Percentiles rank a stretch among this genome's conserved stretches.
Conservation (phyloP, 345 rosid genomes). For the Populus davidiana region DNA sequence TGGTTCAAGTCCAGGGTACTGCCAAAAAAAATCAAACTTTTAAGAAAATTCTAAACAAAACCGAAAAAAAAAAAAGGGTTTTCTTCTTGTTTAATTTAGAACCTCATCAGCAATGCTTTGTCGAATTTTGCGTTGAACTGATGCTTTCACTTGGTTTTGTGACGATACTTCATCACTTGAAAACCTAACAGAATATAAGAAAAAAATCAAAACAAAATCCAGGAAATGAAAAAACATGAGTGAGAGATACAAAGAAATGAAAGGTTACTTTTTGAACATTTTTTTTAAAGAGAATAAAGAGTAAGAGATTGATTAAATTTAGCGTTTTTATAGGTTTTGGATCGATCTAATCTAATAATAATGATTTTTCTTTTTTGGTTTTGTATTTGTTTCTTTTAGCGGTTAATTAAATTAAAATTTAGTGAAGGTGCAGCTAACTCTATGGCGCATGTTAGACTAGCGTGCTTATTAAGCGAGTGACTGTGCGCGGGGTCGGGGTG, state of each 20-base stretch:
- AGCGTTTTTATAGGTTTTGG: neutral
- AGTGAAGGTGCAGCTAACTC: neutral
- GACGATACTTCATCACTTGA: slow-evolving; percentile 85
- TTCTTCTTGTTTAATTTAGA: neutral
- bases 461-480: neutral
- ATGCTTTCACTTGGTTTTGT: slow-evolving; percentile 98
- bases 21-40: slow-evolving; percentile 19
- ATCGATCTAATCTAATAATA: neutral
- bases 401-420: no score
- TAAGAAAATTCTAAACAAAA: neutral
- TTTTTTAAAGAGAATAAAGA: neutral
- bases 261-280: slow-evolving; percentile 26
- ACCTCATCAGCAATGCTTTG: slow-evolving; percentile 99
- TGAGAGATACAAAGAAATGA: neutral
- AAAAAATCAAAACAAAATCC: neutral
- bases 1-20: slow-evolving; percentile 94
- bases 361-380: neutral
- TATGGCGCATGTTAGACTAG: neutral
- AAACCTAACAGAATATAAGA: slow-evolving; percentile 48
- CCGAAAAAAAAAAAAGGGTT: slow-evolving; percentile 4
- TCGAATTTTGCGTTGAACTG: slow-evolving; percentile 90
- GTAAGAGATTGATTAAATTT: neutral
- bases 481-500: neutral
- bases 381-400: neutral
- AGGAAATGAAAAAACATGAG: neutral